Evolutionary conservation across 2,329 filamentous ascomycete genomes (phyloP).

Genomic region (Fusarium nisikadoi): DNA sequence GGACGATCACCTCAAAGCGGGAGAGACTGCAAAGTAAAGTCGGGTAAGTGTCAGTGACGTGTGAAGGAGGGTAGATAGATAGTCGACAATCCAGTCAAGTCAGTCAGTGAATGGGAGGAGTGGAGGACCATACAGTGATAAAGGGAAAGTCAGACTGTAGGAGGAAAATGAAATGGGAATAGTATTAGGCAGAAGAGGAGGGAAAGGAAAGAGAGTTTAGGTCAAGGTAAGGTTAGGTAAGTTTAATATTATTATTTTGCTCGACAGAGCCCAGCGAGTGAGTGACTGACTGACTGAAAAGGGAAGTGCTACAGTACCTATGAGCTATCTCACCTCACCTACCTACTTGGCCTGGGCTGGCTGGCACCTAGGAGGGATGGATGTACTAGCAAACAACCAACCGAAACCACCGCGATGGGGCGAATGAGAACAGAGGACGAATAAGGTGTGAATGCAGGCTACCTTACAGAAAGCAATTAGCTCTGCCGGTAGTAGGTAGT

Average conservation of each 20-base stretch:
- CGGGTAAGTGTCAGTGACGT: conserved; percentile 18
- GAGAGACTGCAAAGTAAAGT: not conserved
- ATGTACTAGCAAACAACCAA: conserved; percentile 35
- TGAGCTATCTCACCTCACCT: conserved; percentile 6
- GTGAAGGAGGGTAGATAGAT: not conserved
- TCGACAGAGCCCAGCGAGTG: not conserved
- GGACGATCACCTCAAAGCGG: conserved; percentile 6
- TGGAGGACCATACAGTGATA: conserved; percentile 1
- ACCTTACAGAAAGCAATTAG: conserved; percentile 21
- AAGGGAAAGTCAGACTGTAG: conserved; percentile 8
- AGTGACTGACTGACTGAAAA: not conserved
- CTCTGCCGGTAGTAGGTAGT: not conserved
- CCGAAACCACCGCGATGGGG: conserved; percentile 28
- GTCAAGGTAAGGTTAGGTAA: conserved; percentile 27
- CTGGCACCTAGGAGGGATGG: conserved; percentile 12
- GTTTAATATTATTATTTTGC: conserved; percentile 20
- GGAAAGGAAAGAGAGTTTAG: conserved; percentile 28
- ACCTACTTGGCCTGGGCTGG: not conserved
- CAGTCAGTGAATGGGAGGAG: not conserved
- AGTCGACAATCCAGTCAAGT: not conserved
- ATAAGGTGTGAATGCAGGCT: conserved; percentile 31
- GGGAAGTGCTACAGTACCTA: conserved; percentile 30
- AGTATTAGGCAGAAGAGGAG: conserved; percentile 20
- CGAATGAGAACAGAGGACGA: conserved; percentile 32
- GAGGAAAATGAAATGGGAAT: conserved; percentile 18